phyloP scores from a whole-genome alignment of 2,329 filamentous ascomycete genomes.

The Monilinia fructicola region DNA sequence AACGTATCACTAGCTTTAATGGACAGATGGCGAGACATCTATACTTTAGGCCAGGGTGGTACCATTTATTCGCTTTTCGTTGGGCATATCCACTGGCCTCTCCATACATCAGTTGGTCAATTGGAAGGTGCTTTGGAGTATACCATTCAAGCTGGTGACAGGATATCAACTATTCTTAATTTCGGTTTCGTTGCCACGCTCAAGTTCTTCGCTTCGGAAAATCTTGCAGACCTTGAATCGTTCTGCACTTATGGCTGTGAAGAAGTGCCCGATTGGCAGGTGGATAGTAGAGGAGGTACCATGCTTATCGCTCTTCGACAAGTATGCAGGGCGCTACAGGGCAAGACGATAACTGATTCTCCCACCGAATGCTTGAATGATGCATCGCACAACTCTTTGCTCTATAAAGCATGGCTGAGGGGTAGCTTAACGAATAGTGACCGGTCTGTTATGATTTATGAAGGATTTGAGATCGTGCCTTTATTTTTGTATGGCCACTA shows the following conservation, averaged over 20 bases:
- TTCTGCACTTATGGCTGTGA: conserved; percentile 72
- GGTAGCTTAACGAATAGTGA: conserved; percentile 55
- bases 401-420: conserved; percentile 60
- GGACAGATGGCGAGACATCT: conserved; percentile 60
- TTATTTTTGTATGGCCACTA: conserved; percentile 65
- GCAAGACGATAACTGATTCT: conserved; percentile 60
- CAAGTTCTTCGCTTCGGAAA: conserved; percentile 68
- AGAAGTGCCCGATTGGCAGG: conserved; percentile 70
- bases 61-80: conserved; percentile 70
- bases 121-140: conserved; percentile 67
- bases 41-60: conserved; percentile 65
- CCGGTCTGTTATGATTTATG: conserved; percentile 66
- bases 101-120: conserved; percentile 56
- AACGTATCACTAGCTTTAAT: conserved; percentile 63
- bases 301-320: conserved; percentile 67
- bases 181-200: conserved; percentile 66
- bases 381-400: conserved; percentile 58
- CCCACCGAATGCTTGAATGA: conserved; percentile 62
- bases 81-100: conserved; percentile 66
- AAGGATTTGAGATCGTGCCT: conserved; percentile 63
- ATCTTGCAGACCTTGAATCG: conserved; percentile 66
- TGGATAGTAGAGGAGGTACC: conserved; percentile 69
- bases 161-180: conserved; percentile 69
- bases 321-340: conserved; percentile 67
- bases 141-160: conserved; percentile 65